Base-by-base conservation (phyloP, 176 grass and related monocot genomes). In the Urochloa ruziziensis region DNA sequence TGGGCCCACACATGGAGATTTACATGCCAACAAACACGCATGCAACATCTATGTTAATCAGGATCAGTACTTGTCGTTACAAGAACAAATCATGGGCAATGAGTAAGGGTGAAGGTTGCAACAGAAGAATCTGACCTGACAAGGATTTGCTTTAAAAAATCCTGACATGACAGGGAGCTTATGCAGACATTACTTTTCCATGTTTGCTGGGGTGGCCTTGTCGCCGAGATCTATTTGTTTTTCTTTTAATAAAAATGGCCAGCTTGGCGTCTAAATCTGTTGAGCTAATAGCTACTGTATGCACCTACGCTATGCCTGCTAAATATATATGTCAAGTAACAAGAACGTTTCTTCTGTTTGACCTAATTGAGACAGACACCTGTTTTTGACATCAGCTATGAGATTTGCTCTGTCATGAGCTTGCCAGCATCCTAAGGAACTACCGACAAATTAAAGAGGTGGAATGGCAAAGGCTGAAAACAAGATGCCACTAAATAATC, bases 91-190 rank as follows among this genome's bases (percentile, higher is more conserved):
- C 84, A 80, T 76, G 24, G 48, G 14, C 32, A 28, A 78, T 44
- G 80, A 88, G 80, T 77, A 52, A 62, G 42, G 19, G 21, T 82
- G 40, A 88, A 88, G 86, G 42, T 44, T 47, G 80, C 15, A 52
- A 54, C 78, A 34, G 8, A 14, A 78, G 53, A 56, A 77, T 77
- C 61, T 75, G 44, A 64, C 82, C 33, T 74, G 61, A 84, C 47
- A 52, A 5, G 49, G 43, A 46, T 46, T 14, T 46, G 43, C 43
- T 46, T 46, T 2, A 46, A 13, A 46, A 12, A 43, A 77, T 67
- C 61, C 61, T 75, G 59, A 74, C 71, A 32, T 74, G 61, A 84
- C 47, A 13, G 43, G 43, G 62, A 28, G 51, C 2, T 86, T 58
- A 73, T 37, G 53, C 18, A 64, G 43, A 23, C 27, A 21, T 10